phyloP scores from a whole-genome alignment of 352 stramenopile species.

The Halophytophthora batemanensis region DNA sequence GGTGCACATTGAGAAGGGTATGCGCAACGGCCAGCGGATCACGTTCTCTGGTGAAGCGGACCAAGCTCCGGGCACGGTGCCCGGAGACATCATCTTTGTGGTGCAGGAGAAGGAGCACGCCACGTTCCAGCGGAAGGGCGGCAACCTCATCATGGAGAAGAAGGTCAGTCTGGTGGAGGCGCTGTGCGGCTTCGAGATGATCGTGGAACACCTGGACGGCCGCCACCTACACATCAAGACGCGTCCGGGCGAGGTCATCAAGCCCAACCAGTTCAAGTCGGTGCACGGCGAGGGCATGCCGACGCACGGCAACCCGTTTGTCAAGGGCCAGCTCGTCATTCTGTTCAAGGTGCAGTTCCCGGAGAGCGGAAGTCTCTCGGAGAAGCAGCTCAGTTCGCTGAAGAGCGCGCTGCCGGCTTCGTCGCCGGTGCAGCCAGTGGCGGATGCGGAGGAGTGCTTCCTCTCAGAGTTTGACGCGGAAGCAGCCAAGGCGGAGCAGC shows the following conservation, averaged over 20 bases:
- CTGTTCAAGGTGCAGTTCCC: slow-evolving; percentile 97
- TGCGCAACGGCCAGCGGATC: slow-evolving; percentile 97
- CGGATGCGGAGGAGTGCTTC: slow-evolving; percentile 78
- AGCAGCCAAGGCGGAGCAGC: slow-evolving; percentile 78
- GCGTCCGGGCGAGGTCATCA: slow-evolving; percentile 91
- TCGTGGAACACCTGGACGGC: slow-evolving; percentile 92
- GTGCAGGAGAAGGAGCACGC: slow-evolving; percentile 97
- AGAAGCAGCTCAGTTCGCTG: slow-evolving; percentile 80
- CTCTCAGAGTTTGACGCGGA: slow-evolving; percentile 93
- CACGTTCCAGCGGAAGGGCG: slow-evolving; percentile 95
- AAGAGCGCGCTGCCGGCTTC: slow-evolving; percentile 56
- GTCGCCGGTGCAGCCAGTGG: slow-evolving; percentile 39
- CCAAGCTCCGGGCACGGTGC: slow-evolving; percentile 90
- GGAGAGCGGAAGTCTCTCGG: slow-evolving; percentile 81
- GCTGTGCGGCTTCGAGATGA: slow-evolving; percentile 89
- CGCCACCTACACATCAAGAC: slow-evolving; percentile 92
- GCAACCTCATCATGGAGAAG: slow-evolving; percentile 96
- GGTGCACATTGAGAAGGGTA: slow-evolving; percentile 98
- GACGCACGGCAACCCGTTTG: slow-evolving; percentile 96
- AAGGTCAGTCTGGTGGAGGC: slow-evolving; percentile 95
- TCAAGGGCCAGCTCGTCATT: slow-evolving; percentile 98
- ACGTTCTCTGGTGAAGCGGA: slow-evolving; percentile 96
- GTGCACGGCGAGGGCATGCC: slow-evolving; percentile 98
- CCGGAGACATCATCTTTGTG: slow-evolving; percentile 97
- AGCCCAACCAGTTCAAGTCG: slow-evolving; percentile 91